Evolutionary conservation across 805 yeast species (phyloP), one percentile per base, ranked within the genome.

Genomic region (Suhomyces xylopsoci): DNA sequence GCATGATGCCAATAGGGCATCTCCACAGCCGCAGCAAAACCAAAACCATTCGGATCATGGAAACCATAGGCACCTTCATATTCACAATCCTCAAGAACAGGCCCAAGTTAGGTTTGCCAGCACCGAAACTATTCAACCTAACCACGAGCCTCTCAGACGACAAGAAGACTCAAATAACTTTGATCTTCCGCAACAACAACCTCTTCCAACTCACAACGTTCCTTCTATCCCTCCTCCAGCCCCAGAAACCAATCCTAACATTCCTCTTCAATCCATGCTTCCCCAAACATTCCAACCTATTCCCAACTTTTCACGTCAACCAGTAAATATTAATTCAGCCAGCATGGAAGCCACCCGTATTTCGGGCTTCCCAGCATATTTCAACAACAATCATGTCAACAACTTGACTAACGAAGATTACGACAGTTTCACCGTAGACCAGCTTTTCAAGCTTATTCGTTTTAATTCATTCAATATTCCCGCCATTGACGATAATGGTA

Each of bases 341-440:
- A 47, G 48, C 30, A 42, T 49, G 14, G 55, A 49, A 26, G 34
- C 52, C 14, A 41, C 52, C 20, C 24, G 32, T 14, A 49, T 49
- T n/a, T 45, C 44, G 25, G 51, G 55, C 10, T 53, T 51, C 30
- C 56, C 61, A 8, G 47, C 63, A 2, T 66, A 61, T 47, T 64
- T 63, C 56, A 60, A 62, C 52, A 60, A 57, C 17, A 54, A 51
- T 38, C 64, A 58, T 49, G 43, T 63, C 25, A 60, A 58, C 52
- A 65, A 58, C 51, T 62, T 73, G 47, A 70, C 70, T 36, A 63
- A 66, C 53, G 78, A 74, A 45, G 79, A 75, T 54, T 73, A 68
- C 56, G 78, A 74, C 28, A 69, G 60, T 49, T 55, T 75, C 12
- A 59, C 68, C 25, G 62, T 74, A 19, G 74, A 67, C 19, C 76